Evolutionary conservation across 129 eudicot species (phyloP), one percentile per base, ranked within the genome.

Genomic region (Lonicera japonica): DNA sequence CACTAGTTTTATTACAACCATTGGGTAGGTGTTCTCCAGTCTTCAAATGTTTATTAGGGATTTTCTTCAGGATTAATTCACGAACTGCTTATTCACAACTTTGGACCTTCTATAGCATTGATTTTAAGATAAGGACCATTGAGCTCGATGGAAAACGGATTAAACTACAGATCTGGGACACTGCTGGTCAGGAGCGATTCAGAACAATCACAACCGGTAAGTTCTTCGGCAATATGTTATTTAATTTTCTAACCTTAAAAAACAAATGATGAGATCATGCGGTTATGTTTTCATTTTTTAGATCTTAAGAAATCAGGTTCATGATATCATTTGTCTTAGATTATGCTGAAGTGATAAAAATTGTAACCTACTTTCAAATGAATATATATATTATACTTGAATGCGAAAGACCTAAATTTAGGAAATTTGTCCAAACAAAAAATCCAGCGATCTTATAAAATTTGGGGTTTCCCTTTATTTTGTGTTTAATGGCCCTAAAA

Each of bases 161-260:
- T 67, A 92, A 92, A 72, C 71, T 92, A 68, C 99, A 92, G 76
- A 92, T 92, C 59, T 92, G 99, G 99, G 99, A 92, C 74, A 92
- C 99, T 58, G 96, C 99, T 72, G 99, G 99, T 12, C 96, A 92
- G 68, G 99, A 92, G 60, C 91, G 99, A 29, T 91, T 91, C 75
- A 71, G 98, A 73, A 91, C 98, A 65, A 91, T 91, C 71, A 91
- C 96, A 20, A 88, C 99, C 0, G 99, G 99, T 87, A 71, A 62
- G 71, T 50, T 14, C 53, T 34, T 68, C 58, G 53, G 24, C 36
- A 40, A 14, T 19, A 45, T 68, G 10, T n/a, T 29, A 5, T 52
- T 50, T 59, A n/a, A 13, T 11, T 50, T 48, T 60, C 19, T 46
- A n/a, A n/a, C 46, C 34, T 47, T 13, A 12, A 22, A 6, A 25